Percentiles rank a stretch among this genome's conserved stretches.
Evolutionary conservation across 495 filamentous ascomycete genomes (phyloP).

Genomic region (Tetracladium marchalianum): DNA sequence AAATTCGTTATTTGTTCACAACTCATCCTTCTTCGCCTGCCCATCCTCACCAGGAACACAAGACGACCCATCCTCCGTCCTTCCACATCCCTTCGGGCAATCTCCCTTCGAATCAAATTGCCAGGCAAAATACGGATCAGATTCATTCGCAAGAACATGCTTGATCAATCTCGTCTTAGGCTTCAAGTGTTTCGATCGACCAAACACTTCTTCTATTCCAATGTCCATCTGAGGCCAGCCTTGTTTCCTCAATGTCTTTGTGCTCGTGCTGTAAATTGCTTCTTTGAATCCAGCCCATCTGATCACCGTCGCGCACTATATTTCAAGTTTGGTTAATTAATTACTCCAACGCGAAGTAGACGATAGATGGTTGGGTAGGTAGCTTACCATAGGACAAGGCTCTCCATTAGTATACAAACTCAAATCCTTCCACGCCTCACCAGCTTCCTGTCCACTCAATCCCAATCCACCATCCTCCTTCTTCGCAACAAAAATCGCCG

Average conservation of each 20-base stretch:
- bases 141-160: conserved; percentile 38
- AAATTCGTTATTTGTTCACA: background rate
- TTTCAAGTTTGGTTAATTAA: background rate
- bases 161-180: conserved; percentile 26
- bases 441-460: conserved; percentile 26
- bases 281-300: conserved; percentile 44
- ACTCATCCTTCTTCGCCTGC: background rate
- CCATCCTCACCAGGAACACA: background rate
- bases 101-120: conserved; percentile 31
- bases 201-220: conserved; percentile 33
- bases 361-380: too few relatives aligned
- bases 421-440: conserved; percentile 34
- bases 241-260: conserved; percentile 28
- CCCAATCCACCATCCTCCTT: conserved; percentile 26
- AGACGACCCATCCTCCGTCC: conserved; percentile 1
- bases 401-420: conserved; percentile 47
- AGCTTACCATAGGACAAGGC: conserved; percentile 42
- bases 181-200: conserved; percentile 28
- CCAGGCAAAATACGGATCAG: conserved; percentile 41
- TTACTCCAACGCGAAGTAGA: background rate
- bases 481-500: conserved; percentile 33
- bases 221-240: conserved; percentile 44
- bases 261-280: conserved; percentile 43
- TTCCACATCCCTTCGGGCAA: conserved; percentile 37
- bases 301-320: conserved; percentile 44